Evolutionary conservation across 179 eudicot genomes (phyloP), one percentile per base, ranked within the genome.

Genomic region (Corrigiola litoralis): DNA sequence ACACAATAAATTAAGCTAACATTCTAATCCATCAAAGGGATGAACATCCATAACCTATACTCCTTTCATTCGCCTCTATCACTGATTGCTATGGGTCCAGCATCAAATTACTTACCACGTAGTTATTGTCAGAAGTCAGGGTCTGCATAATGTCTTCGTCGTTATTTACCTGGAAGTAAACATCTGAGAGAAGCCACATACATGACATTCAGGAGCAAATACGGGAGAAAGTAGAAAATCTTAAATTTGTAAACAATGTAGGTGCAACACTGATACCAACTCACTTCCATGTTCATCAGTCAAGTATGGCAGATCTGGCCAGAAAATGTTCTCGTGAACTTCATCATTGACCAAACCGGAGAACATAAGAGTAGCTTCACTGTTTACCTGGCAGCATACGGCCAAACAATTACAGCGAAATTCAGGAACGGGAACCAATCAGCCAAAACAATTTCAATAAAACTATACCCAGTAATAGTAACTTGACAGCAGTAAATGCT

Each of bases 221-320:
- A 24, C 57, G 52, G 46, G 36, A 25, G 54, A 48, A 52, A 53
- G 27, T 44, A 45, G 20, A 41, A 54, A 60, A 31, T 36, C 9
- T 29, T 21, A 33, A 66, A 55, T 53, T 3, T 46, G 17, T 44
- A 32, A 71, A 27, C n/a, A 47, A 45, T 23, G 24, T 23, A 59
- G 45, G 47, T 9, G 50, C 53, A 68, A 66, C 29, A 71, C 42
- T 5, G 68, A 69, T 48, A 63, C 53, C 57, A 80, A 87, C 98
- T 82, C 79, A 92, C 98, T 89, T 79, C 95, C 98, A 80, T 85
- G 83, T 74, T 89, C 98, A 67, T 92, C 98, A 1, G 96, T 92
- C 56, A 85, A 71, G 72, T 89, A 92, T 67, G 96, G 88, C 65
- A 92, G 79, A 76, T 89, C 98, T 27, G 96, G 98, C 98, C 96